Evolutionary conservation across 108 stramenopile species (phyloP).

Genomic region (Aurantiochytrium sp.): DNA sequence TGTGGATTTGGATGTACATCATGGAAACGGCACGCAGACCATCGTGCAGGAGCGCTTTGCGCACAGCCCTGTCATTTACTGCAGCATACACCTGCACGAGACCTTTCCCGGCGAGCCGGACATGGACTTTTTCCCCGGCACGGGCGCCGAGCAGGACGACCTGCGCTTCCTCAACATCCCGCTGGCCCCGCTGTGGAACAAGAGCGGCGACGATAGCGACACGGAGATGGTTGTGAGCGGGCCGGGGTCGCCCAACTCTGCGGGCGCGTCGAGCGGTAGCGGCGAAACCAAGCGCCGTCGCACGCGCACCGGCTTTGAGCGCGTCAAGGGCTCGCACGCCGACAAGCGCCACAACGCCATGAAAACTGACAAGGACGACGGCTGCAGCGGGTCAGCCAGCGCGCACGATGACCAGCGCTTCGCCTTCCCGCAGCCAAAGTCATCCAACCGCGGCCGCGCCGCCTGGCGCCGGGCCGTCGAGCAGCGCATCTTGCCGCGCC

Average conservation of each 20-base stretch:
- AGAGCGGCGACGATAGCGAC: not conserved
- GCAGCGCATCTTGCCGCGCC: conserved; percentile 52
- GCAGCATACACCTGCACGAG: conserved; percentile 35
- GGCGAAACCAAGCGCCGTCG: conserved; percentile 38
- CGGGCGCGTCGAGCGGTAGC: conserved; percentile 41
- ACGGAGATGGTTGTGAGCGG: conserved; percentile 34
- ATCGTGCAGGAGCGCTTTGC: conserved; percentile 36
- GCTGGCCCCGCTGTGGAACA: not conserved
- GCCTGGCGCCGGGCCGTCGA: not conserved
- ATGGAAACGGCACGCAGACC: conserved; percentile 58
- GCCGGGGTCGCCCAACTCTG: conserved; percentile 40
- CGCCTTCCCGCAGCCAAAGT: not conserved
- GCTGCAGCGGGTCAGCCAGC: not conserved
- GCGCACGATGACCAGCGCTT: not conserved
- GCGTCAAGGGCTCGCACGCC: not conserved
- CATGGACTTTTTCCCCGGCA: conserved; percentile 43
- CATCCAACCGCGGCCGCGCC: not conserved
- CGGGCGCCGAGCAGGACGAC: conserved; percentile 30
- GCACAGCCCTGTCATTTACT: not conserved
- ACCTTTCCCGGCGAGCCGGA: conserved; percentile 21
- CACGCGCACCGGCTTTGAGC: not conserved
- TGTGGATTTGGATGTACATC: conserved; percentile 61
- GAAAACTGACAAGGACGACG: not conserved
- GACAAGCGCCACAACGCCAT: conserved; percentile 30
- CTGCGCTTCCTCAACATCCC: conserved; percentile 35